These are phyloP conservation scores for Calonectria naviculata DNA, from an alignment of 2,329 filamentous ascomycete species.

Conservation along the genomic window DNA sequence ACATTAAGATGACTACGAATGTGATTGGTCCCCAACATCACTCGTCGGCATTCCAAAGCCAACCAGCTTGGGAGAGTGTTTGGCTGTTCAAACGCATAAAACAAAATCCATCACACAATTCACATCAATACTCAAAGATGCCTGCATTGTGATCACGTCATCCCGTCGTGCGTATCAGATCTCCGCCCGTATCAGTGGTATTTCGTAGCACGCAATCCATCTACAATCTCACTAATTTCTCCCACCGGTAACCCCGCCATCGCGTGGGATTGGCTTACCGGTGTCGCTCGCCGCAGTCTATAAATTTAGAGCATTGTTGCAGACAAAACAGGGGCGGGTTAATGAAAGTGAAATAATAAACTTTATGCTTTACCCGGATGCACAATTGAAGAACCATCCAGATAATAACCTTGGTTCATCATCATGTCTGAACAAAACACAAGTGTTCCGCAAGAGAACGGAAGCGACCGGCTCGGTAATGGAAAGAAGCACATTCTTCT, in stretches of 20 bases:
- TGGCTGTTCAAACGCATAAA: neutral
- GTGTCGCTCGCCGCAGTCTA: neutral
- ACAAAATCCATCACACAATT: neutral
- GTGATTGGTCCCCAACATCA: too few species aligned
- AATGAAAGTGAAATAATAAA: neutral
- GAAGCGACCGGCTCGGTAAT: constrained; percentile 7
- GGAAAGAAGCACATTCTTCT: constrained; percentile 58
- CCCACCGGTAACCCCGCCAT: constrained; percentile 1
- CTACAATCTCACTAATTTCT: neutral
- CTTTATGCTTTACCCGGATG: neutral
- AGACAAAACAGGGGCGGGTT: neutral
- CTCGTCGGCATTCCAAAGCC: too few species aligned
- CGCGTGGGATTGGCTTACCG: neutral
- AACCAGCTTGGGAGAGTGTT: too few species aligned
- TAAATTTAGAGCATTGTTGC: neutral
- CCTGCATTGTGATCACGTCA: neutral
- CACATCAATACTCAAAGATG: neutral
- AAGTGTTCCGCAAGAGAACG: neutral
- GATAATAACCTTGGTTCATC: neutral
- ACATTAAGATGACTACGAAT: too few species aligned
- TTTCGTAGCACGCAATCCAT: constrained; percentile 2
- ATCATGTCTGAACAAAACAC: constrained; percentile 7
- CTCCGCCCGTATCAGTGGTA: neutral
- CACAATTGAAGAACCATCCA: neutral
- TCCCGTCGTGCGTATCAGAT: neutral